These are phyloP conservation scores for Hymenoscyphus occultus DNA, from an alignment of 2,329 filamentous ascomycete genomes.

Conservation along the genomic window DNA sequence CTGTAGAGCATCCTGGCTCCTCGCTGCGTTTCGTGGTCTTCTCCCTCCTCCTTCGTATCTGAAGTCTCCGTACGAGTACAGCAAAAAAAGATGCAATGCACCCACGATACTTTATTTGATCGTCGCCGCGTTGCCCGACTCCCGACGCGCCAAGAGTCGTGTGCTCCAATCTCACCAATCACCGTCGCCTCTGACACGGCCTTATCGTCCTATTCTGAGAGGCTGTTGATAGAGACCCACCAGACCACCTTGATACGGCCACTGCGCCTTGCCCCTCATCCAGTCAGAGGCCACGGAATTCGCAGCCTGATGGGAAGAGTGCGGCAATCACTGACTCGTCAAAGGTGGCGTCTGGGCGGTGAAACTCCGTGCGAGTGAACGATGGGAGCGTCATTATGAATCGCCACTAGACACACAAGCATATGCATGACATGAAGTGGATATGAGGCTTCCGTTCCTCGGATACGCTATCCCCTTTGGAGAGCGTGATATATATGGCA, in stretches of 20 bases:
- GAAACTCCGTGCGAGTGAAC: neutral
- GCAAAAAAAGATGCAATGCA: too few species aligned
- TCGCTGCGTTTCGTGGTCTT: neutral
- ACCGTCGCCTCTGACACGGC: neutral
- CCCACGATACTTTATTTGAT: neutral
- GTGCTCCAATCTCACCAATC: neutral
- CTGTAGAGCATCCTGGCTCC: too few species aligned
- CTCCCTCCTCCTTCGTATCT: neutral
- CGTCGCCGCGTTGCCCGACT: neutral
- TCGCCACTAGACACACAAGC: neutral
- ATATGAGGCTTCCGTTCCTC: conserved; percentile 8
- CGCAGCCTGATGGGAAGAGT: neutral
- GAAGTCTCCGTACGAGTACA: neutral
- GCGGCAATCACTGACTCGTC: neutral
- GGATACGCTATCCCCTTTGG: conserved; percentile 9
- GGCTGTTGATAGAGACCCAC: neutral
- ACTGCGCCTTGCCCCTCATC: neutral
- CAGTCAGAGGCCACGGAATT: neutral
- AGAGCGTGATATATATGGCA: conserved; percentile 7
- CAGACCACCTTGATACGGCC: neutral
- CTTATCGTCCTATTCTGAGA: conserved; percentile 3
- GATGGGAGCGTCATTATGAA: conserved; percentile 5
- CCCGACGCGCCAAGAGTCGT: neutral
- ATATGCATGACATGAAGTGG: conserved; percentile 12
- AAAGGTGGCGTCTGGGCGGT: conserved; percentile 1